phyloP scores from a whole-genome alignment of 257 asterid genomes.

The Solanum pennellii region DNA sequence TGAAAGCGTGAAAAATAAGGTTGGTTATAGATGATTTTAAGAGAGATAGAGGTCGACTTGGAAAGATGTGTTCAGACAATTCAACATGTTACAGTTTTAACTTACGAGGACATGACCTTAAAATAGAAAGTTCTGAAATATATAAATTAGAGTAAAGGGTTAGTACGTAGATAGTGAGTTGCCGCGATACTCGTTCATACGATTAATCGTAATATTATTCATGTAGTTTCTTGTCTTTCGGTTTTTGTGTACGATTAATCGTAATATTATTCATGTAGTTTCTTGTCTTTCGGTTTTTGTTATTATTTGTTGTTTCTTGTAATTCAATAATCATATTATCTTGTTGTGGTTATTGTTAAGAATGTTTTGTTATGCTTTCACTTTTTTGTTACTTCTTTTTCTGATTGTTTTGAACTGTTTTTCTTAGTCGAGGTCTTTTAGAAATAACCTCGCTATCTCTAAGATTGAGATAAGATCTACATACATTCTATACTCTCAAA shows the following conservation, averaged over 20 bases:
- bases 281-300: too few relatives aligned
- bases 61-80: neutral
- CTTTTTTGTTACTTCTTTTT: neutral
- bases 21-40: neutral
- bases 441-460: too few relatives aligned
- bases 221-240: too few relatives aligned
- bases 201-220: neutral
- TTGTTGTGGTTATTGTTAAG: neutral
- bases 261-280: too few relatives aligned
- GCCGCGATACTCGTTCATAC: neutral
- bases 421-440: accelerated
- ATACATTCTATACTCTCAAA: neutral
- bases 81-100: too few relatives aligned
- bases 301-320: too few relatives aligned
- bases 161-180: neutral
- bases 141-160: neutral
- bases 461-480: neutral
- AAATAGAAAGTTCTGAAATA: too few relatives aligned
- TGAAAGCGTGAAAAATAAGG: neutral
- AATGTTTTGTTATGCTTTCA: neutral
- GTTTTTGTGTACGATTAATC: too few relatives aligned
- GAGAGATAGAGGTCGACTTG: neutral
- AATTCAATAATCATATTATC: neutral
- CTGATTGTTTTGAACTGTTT: neutral
- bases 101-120: neutral